These are phyloP conservation scores for Thermothielavioides terrestris DNA, from an alignment of 495 filamentous ascomycete species.

Conservation along the genomic window DNA sequence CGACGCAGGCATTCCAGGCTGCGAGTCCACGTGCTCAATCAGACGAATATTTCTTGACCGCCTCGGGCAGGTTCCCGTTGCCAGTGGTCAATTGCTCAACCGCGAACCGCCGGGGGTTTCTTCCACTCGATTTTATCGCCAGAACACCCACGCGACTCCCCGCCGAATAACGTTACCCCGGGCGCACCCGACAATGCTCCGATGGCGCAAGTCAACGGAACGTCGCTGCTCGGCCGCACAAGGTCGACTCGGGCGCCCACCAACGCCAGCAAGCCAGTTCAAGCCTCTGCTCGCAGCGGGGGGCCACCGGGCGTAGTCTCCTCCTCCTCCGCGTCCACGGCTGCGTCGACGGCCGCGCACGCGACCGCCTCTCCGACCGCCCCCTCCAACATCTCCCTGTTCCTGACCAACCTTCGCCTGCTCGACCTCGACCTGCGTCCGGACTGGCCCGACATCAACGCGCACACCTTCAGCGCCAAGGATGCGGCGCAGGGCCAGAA, in stretches of 20 bases:
- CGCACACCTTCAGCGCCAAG: slow-evolving; percentile 55
- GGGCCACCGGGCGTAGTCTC: neutral
- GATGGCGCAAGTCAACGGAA: slow-evolving; percentile 21
- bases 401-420: slow-evolving; percentile 71
- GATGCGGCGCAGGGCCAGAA: slow-evolving; percentile 64
- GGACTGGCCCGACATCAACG: slow-evolving; percentile 68
- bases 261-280: slow-evolving; percentile 14
- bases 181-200: slow-evolving; percentile 14
- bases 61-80: neutral
- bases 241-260: slow-evolving; percentile 15
- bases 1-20: neutral
- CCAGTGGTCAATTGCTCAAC: neutral
- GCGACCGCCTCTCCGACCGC: slow-evolving; percentile 9
- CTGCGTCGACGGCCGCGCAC: neutral
- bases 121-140: too few relatives aligned
- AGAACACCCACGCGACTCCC: neutral
- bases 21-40: neutral
- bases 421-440: slow-evolving; percentile 64
- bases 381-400: slow-evolving; percentile 42
- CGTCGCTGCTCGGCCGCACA: slow-evolving; percentile 19
- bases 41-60: neutral
- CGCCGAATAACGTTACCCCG: neutral
- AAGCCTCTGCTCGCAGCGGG: slow-evolving; percentile 9
- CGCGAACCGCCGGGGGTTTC: too few relatives aligned
- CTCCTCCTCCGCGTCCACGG: neutral